Conservation (phyloP, 306 rosid genomes). For the Corylus americana region DNA sequence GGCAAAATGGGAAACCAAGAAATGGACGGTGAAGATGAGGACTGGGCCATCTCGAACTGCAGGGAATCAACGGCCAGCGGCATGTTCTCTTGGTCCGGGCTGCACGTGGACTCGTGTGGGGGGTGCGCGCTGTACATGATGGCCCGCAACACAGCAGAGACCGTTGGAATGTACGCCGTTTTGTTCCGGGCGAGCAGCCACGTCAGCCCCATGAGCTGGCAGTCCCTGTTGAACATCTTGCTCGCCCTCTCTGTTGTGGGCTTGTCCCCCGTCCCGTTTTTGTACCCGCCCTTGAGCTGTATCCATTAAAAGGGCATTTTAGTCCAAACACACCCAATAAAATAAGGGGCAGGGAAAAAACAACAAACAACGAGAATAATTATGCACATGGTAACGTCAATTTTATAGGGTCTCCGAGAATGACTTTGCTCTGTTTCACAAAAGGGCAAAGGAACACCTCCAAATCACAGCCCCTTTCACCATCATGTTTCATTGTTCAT, state of each 20-base stretch:
- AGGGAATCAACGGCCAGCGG: slow-evolving; percentile 96
- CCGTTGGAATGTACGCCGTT: slow-evolving; percentile 92
- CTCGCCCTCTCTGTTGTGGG: slow-evolving; percentile 54
- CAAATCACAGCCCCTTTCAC: not conserved
- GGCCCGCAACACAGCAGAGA: slow-evolving; percentile 92
- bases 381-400: not conserved
- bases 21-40: slow-evolving; percentile 41
- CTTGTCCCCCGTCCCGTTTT: slow-evolving; percentile 47
- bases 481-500: not conserved
- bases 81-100: slow-evolving; percentile 99
- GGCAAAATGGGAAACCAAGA: slow-evolving; percentile 47
- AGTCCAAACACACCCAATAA: not conserved
- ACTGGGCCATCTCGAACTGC: slow-evolving; percentile 58
- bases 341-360: not conserved
- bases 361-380: not conserved
- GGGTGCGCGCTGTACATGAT: slow-evolving; percentile 90
- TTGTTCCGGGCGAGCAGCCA: slow-evolving; percentile 87
- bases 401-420: not conserved
- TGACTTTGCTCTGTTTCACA: not conserved
- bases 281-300: slow-evolving; percentile 60
- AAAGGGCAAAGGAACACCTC: not conserved
- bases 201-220: slow-evolving; percentile 97
- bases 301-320: not conserved
- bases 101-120: slow-evolving; percentile 73
- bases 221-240: slow-evolving; percentile 85